Evolutionary conservation across 768 basidiomycete species (phyloP), one percentile per base, ranked within the genome.

Genomic region (Tephrocybe sp.): DNA sequence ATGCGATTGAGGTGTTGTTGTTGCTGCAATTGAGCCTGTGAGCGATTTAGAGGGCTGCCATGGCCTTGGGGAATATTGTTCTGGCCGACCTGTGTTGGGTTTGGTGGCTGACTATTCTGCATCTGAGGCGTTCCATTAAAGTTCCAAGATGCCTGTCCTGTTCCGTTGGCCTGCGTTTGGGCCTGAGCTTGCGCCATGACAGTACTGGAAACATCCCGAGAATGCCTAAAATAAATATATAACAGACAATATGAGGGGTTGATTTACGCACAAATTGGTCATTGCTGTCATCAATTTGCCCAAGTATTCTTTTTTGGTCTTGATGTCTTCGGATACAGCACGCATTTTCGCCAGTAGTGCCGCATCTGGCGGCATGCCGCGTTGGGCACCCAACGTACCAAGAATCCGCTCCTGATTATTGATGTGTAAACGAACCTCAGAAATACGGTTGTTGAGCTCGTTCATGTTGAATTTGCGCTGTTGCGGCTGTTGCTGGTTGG

Each of bases 291-390:
- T 43, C 36, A 80, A 59, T 49, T 70, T 75, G 42, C 42, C 42
- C 29, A 72, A 59, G 43, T 69, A 44, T 0, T 80, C 78, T 64
- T 69, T 76, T 54, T 68, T 69, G 22, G 22, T 42, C 37, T 56
- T 57, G 15, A 69, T 53, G 2, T 74, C 70, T 4, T 47, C 46
- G n/a, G 58, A 50, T 15, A 64, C 4, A 16, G 9, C 13, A 1
- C 55, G 57, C 47, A 62, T 60, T 49, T 61, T 64, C n/a, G 45
- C 49, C 29, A 62, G 21, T 12, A 57, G 53, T 27, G 50, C 23
- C 11, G 56, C 52, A 23, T 67, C 67, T 8, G 55, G 50, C 30
- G 47, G 13, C 5, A 39, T 42, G n/a, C 47, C 47, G 12, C 43
- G 53, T 23, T 53, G 52, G 13, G 18, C 45, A 24, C 30, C 47